These are phyloP conservation scores for Monilinia fructicola DNA, from an alignment of 2,329 filamentous ascomycete species.

Conservation along the genomic window DNA sequence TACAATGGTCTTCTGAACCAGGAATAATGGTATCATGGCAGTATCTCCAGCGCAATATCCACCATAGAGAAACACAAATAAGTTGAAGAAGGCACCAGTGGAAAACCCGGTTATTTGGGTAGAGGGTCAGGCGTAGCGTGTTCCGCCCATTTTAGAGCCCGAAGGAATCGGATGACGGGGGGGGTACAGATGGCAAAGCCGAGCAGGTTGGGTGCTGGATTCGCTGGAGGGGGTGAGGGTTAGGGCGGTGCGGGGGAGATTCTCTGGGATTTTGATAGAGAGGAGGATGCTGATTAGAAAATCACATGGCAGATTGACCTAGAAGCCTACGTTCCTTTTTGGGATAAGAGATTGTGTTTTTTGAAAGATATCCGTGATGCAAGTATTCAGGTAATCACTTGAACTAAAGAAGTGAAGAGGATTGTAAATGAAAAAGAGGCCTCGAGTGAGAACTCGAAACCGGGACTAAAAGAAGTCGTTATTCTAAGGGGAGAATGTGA, in stretches of 20 bases:
- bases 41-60: slow-evolving; percentile 28
- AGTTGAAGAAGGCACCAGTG: slow-evolving; percentile 32
- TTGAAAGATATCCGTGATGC: slow-evolving; percentile 39
- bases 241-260: background rate
- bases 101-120: slow-evolving; percentile 33
- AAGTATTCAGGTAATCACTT: slow-evolving; percentile 19
- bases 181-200: slow-evolving; percentile 41
- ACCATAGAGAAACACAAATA: slow-evolving; percentile 33
- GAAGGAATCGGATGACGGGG: slow-evolving; percentile 40
- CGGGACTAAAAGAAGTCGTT: slow-evolving; percentile 40
- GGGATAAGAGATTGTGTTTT: slow-evolving; percentile 25
- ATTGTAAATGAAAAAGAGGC: slow-evolving; percentile 35
- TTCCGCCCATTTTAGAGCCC: slow-evolving; percentile 42
- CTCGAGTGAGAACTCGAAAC: slow-evolving; percentile 40
- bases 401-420: background rate
- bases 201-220: slow-evolving; percentile 37
- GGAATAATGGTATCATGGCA: slow-evolving; percentile 35
- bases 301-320: slow-evolving; percentile 46
- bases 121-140: slow-evolving; percentile 38
- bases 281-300: slow-evolving; percentile 40
- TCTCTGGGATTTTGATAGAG: slow-evolving; percentile 42
- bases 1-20: slow-evolving; percentile 32
- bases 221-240: slow-evolving; percentile 10
- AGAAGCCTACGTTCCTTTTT: slow-evolving; percentile 36
- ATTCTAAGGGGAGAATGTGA: slow-evolving; percentile 43